phyloP scores from a whole-genome alignment of 73 alveolate genomes.

The Blepharisma japonicum region DNA sequence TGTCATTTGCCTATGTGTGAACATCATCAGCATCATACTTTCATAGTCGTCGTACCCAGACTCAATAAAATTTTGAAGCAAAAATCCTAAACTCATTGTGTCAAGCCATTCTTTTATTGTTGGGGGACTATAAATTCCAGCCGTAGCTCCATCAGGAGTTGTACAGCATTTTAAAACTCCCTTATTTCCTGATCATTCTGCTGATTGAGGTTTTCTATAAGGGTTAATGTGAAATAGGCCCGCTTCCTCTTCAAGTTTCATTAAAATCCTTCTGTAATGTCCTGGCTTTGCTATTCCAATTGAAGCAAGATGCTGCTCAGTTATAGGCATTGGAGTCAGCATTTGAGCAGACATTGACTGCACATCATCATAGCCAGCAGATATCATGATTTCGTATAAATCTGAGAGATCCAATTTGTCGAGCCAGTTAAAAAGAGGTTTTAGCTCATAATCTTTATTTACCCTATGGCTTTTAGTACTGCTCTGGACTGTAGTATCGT shows the following conservation, averaged over 20 bases:
- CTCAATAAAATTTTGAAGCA: neutral
- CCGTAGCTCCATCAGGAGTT: neutral
- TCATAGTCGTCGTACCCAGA: slow-evolving; percentile 32
- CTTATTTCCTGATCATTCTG: neutral
- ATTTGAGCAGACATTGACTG: neutral
- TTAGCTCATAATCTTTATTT: slow-evolving; percentile 1
- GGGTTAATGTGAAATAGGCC: slow-evolving; percentile 34
- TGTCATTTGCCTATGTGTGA: neutral
- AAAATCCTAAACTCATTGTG: neutral
- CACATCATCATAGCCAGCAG: slow-evolving; percentile 29
- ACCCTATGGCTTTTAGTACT: neutral
- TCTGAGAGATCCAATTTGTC: slow-evolving; percentile 1
- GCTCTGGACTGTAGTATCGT: neutral
- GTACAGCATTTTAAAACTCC: neutral
- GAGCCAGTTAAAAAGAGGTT: slow-evolving; percentile 22
- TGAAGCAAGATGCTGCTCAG: slow-evolving; percentile 50
- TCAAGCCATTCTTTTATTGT: slow-evolving; percentile 25
- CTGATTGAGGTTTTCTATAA: neutral
- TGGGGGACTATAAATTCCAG: neutral
- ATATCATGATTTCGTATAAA: neutral
- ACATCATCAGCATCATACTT: neutral
- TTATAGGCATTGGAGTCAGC: slow-evolving; percentile 33
- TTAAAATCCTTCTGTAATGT: slow-evolving; percentile 46
- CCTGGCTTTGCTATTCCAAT: slow-evolving; percentile 52
- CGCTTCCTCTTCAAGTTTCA: slow-evolving; percentile 57